Evolutionary conservation across 495 filamentous ascomycete genomes (phyloP).

Genomic region (Annulohypoxylon bovei): DNA sequence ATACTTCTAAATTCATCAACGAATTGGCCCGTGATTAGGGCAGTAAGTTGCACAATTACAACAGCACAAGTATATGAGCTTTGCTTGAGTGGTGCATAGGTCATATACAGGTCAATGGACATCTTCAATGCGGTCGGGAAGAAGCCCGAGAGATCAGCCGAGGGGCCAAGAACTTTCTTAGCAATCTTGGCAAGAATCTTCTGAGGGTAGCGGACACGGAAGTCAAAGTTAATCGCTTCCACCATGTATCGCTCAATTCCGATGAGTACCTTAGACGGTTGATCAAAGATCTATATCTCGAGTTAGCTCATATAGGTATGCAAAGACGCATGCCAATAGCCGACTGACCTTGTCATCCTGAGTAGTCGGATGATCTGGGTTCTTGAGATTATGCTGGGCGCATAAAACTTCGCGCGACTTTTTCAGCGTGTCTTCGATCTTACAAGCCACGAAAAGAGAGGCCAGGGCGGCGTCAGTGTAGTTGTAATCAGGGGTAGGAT

Average conservation of each 20-base stretch:
- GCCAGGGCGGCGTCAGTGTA: slow-evolving; percentile 83
- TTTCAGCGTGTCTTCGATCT: slow-evolving; percentile 97
- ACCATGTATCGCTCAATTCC: slow-evolving; percentile 92
- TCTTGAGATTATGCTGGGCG: slow-evolving; percentile 85
- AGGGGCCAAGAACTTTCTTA: slow-evolving; percentile 57
- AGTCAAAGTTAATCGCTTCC: slow-evolving; percentile 93
- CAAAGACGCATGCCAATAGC: neutral
- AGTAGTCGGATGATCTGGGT: slow-evolving; percentile 76
- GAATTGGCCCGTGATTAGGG: slow-evolving; percentile 67
- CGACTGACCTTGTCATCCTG: slow-evolving; percentile 79
- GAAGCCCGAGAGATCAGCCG: slow-evolving; percentile 55
- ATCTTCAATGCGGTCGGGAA: slow-evolving; percentile 78
- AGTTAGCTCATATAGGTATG: slow-evolving; percentile 20
- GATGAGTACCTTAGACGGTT: slow-evolving; percentile 77
- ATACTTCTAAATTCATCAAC: slow-evolving; percentile 52
- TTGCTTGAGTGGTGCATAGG: slow-evolving; percentile 90
- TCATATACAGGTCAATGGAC: slow-evolving; percentile 88
- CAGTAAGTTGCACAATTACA: slow-evolving; percentile 81
- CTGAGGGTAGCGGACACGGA: slow-evolving; percentile 88
- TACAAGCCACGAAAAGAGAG: slow-evolving; percentile 90
- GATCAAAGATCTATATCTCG: slow-evolving; percentile 74
- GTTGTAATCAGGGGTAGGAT: slow-evolving; percentile 76
- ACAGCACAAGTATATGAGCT: slow-evolving; percentile 80
- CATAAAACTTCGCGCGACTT: slow-evolving; percentile 94
- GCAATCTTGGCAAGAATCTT: slow-evolving; percentile 81